phyloP scores from a whole-genome alignment of 352 stramenopile genomes.

The Stramenopiles sp. region DNA sequence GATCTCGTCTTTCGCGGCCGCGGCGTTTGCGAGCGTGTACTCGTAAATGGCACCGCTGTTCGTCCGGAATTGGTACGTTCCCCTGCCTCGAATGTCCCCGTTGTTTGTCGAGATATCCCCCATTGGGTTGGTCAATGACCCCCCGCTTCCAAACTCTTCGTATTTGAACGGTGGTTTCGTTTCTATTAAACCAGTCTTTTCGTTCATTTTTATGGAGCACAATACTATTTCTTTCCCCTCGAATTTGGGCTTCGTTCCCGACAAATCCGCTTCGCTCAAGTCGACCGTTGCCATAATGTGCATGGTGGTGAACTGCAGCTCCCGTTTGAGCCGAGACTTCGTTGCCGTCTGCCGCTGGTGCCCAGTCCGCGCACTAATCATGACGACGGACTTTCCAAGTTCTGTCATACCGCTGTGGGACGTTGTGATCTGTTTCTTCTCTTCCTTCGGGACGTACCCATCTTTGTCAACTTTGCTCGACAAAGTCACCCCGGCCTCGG shows the following conservation, averaged over 20 bases:
- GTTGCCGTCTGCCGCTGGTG: too few relatives aligned
- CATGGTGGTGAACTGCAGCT: slow-evolving; percentile 20
- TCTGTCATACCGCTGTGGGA: too few relatives aligned
- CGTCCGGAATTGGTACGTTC: slow-evolving; percentile 22
- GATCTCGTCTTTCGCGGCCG: slow-evolving; percentile 18
- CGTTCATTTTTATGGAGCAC: slow-evolving; percentile 23
- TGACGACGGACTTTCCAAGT: too few relatives aligned
- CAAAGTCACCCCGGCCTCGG: too few relatives aligned
- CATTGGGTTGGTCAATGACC: slow-evolving; percentile 22
- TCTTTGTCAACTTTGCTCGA: too few relatives aligned
- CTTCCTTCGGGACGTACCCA: too few relatives aligned
- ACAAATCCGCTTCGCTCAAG: slow-evolving; percentile 20
- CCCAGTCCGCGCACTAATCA: too few relatives aligned
- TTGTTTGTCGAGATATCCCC: slow-evolving; percentile 21
- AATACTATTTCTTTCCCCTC: slow-evolving; percentile 18
- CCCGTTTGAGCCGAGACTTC: too few relatives aligned
- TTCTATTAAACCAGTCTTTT: slow-evolving; percentile 20
- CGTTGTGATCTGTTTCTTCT: too few relatives aligned
- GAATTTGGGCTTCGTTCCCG: slow-evolving; percentile 16
- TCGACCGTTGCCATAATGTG: slow-evolving; percentile 25
- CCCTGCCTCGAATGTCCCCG: slow-evolving; percentile 20
- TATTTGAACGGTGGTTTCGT: slow-evolving; percentile 22
- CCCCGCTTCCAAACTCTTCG: slow-evolving; percentile 24
- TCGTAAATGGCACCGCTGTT: slow-evolving; percentile 20
- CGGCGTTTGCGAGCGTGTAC: slow-evolving; percentile 24